A percentile compares a stretch with the other conserved stretches of the same genome.
Evolutionary conservation across 1,284 basidiomycete genomes (phyloP).

Genomic region (Ustilago xerochloae): DNA sequence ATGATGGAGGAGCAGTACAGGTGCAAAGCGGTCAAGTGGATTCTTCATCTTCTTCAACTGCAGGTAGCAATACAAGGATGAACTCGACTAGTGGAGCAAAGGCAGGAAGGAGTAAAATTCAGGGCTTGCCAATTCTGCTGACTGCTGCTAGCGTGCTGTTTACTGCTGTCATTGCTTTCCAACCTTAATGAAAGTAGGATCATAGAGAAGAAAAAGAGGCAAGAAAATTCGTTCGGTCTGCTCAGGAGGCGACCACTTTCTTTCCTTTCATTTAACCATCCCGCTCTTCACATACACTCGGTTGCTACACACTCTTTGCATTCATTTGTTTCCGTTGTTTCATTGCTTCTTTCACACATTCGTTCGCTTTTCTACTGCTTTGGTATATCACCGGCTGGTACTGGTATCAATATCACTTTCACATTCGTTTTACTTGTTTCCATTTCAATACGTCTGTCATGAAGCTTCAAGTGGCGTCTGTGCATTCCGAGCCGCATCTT

Average conservation of each 20-base stretch:
- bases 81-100: slow-evolving; percentile 23
- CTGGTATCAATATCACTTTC: not conserved
- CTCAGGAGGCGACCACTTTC: slow-evolving; percentile 31
- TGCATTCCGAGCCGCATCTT: slow-evolving; percentile 13
- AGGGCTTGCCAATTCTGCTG: slow-evolving; percentile 27
- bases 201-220: no score
- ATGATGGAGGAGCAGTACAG: not conserved
- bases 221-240: slow-evolving; percentile 27
- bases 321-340: not conserved
- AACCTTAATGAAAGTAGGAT: no score
- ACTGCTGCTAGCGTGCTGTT: slow-evolving; percentile 24
- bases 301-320: not conserved
- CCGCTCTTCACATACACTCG: not conserved
- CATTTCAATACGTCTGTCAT: not conserved
- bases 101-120: slow-evolving; percentile 9
- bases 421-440: not conserved
- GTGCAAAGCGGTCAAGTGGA: slow-evolving; percentile 2
- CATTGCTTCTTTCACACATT: not conserved
- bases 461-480: no score
- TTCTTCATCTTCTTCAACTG: no score
- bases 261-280: not conserved
- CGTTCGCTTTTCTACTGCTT: not conserved
- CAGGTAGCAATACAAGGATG: slow-evolving; percentile 15
- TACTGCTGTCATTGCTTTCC: slow-evolving; percentile 22
- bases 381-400: not conserved